A percentile compares a stretch with the other conserved stretches of the same genome.
Evolutionary conservation across 352 stramenopile genomes (phyloP).

Genomic region (Pythium graminicola): DNA sequence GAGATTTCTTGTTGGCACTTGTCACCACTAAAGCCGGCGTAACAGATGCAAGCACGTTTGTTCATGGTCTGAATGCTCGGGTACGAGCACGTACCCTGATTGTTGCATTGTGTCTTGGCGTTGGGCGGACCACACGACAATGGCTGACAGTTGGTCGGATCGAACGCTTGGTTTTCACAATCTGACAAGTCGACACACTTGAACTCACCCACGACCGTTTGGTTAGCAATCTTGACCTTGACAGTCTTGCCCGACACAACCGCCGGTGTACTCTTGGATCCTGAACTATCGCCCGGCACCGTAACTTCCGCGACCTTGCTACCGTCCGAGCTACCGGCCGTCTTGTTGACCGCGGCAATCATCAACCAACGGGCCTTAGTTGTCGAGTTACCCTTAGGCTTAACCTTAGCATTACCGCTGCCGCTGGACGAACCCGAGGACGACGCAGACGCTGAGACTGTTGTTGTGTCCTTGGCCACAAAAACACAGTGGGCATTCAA

Average conservation of each 20-base stretch:
- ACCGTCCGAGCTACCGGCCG: slow-evolving; percentile 4
- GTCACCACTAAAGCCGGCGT: slow-evolving; percentile 31
- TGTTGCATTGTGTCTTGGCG: slow-evolving; percentile 28
- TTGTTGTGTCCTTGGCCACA: slow-evolving; percentile 50
- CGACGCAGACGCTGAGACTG: background rate
- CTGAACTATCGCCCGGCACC: slow-evolving; percentile 4
- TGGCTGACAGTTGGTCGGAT: slow-evolving; percentile 30
- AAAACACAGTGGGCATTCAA: slow-evolving; percentile 76
- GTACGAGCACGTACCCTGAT: slow-evolving; percentile 44
- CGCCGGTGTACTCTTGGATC: slow-evolving; percentile 19
- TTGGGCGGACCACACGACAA: slow-evolving; percentile 26
- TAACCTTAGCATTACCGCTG: slow-evolving; percentile 2
- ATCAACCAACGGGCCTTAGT: slow-evolving; percentile 15
- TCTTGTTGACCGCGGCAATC: slow-evolving; percentile 17
- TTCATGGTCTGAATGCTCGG: slow-evolving; percentile 26
- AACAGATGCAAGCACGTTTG: slow-evolving; percentile 30
- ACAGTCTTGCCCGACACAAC: slow-evolving; percentile 32
- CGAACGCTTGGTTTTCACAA: slow-evolving; percentile 33
- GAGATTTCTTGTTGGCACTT: slow-evolving; percentile 42
- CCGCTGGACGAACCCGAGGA: background rate
- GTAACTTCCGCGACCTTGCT: slow-evolving; percentile 5
- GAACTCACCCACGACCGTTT: slow-evolving; percentile 43
- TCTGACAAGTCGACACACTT: slow-evolving; percentile 38
- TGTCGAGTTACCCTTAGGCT: background rate
- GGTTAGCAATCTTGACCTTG: slow-evolving; percentile 47